Conservation (phyloP, 2,329 filamentous ascomycete genomes). For the Pseudocercospora pini-densiflorae region DNA sequence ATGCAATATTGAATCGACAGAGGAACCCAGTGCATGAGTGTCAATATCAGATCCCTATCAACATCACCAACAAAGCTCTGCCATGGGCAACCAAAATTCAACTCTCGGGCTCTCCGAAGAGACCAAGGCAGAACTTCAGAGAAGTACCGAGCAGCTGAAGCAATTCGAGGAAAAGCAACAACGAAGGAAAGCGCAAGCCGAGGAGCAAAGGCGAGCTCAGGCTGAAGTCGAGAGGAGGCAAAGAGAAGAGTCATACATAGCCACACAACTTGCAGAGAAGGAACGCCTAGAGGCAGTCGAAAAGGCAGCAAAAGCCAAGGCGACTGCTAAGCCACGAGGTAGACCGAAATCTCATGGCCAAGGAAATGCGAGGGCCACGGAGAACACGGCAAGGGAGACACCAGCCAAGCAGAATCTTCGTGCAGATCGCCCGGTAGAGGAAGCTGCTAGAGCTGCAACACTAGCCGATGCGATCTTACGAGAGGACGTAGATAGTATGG, state of each 20-base stretch:
- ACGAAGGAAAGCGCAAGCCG: background rate
- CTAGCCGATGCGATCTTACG: background rate
- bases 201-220: background rate
- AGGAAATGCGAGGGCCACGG: background rate
- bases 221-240: background rate
- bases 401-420: background rate
- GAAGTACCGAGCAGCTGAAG: background rate
- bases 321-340: background rate
- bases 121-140: background rate
- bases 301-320: background rate
- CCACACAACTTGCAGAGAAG: background rate
- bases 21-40: background rate
- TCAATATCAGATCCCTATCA: background rate
- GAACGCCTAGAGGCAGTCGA: background rate
- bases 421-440: background rate
- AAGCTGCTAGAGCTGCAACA: background rate
- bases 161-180: background rate
- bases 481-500: background rate
- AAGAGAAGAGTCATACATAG: background rate
- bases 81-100: conserved; percentile 1
- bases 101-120: conserved; percentile 7
- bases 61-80: background rate
- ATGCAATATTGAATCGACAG: background rate
- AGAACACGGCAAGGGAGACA: background rate
- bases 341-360: background rate